These are phyloP conservation scores for Sutorius eximius DNA, from an alignment of 1,284 basidiomycete species.

Conservation along the genomic window DNA sequence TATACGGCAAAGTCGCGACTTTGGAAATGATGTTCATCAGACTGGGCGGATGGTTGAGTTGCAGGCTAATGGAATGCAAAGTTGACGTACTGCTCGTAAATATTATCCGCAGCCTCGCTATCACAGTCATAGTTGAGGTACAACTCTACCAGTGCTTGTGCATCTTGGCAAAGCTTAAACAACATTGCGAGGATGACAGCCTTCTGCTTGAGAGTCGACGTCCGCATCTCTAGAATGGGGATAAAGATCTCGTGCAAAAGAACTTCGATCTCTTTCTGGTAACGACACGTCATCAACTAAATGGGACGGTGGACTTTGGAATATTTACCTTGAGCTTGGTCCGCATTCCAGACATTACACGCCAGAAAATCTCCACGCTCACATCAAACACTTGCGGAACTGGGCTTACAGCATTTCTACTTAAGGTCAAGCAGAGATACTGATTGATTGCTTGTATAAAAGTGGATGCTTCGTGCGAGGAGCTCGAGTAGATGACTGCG, in stretches of 20 bases:
- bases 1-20: slow-evolving; percentile 74
- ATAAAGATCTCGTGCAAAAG: slow-evolving; percentile 98
- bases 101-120: slow-evolving; percentile 88
- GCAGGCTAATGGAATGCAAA: slow-evolving; percentile 3
- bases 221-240: slow-evolving; percentile 98
- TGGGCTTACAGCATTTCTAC: slow-evolving; percentile 93
- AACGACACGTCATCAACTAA: slow-evolving; percentile 1
- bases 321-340: slow-evolving; percentile 85
- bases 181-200: slow-evolving; percentile 86
- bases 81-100: slow-evolving; percentile 81
- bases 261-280: slow-evolving; percentile 98
- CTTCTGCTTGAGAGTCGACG: slow-evolving; percentile 93
- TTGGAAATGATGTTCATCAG: slow-evolving; percentile 94
- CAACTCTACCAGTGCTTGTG: slow-evolving; percentile 93
- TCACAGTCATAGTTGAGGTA: slow-evolving; percentile 99
- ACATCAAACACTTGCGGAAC: slow-evolving; percentile 98
- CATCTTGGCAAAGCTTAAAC: slow-evolving; percentile 87
- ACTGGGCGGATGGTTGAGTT: slow-evolving; percentile 40
- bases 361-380: slow-evolving; percentile 98
- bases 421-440: slow-evolving; percentile 91
- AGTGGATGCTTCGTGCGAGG: slow-evolving; percentile 80
- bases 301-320: background rate
- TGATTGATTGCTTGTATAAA: slow-evolving; percentile 94
- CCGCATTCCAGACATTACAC: slow-evolving; percentile 89
- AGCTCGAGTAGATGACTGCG: slow-evolving; percentile 86